phyloP scores from a whole-genome alignment of 2,329 filamentous ascomycete genomes.

The Calonectria naviculata region DNA sequence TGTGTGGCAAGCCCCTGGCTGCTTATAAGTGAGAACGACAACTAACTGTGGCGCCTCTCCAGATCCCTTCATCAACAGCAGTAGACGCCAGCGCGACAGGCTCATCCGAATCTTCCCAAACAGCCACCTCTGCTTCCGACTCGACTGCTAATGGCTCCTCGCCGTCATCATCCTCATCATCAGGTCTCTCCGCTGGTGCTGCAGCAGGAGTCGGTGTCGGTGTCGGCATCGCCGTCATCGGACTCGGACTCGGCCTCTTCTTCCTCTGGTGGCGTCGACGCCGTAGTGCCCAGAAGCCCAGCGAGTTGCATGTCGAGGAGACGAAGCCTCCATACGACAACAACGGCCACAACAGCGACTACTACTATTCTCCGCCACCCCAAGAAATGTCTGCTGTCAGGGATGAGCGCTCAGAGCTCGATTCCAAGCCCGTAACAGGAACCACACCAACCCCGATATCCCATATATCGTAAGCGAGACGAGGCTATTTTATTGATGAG shows the following conservation, averaged over 20 bases:
- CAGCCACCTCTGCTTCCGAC: conserved; percentile 7
- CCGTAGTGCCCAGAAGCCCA: neutral
- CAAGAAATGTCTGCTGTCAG: conserved; percentile 19
- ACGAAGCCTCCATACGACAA: neutral
- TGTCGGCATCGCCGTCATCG: conserved; percentile 39
- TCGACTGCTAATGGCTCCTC: neutral
- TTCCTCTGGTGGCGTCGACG: conserved; percentile 42
- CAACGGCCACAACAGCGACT: neutral
- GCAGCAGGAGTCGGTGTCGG: conserved; percentile 46
- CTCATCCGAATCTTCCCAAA: conserved; percentile 10
- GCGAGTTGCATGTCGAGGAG: neutral
- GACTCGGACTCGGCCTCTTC: conserved; percentile 34
- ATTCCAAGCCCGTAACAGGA: conserved; percentile 11
- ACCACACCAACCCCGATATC: conserved; percentile 1
- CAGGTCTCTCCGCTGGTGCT: conserved; percentile 42
- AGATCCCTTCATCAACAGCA: conserved; percentile 12
- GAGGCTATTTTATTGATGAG: neutral
- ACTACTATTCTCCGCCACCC: neutral
- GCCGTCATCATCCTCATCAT: neutral
- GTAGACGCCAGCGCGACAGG: conserved; percentile 16
- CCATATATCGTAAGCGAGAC: neutral
- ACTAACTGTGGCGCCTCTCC: neutral
- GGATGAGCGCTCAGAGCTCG: conserved; percentile 8
- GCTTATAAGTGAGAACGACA: neutral
- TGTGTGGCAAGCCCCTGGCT: neutral